phyloP scores from a whole-genome alignment of 1,284 basidiomycete species.

The Melampsora americana region DNA sequence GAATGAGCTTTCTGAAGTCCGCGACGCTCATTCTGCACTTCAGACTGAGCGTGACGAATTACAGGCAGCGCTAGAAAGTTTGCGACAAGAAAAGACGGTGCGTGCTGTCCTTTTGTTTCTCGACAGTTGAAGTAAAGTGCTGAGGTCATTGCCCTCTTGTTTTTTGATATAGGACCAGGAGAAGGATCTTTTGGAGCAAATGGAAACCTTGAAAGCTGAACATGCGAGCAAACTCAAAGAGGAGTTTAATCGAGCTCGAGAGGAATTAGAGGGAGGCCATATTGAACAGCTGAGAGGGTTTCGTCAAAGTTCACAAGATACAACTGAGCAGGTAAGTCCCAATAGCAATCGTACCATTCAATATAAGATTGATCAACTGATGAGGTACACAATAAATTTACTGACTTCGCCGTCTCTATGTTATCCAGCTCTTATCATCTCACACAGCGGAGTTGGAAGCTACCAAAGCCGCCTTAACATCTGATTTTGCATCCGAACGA shows the following conservation, averaged over 20 bases:
- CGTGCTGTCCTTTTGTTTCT: background rate
- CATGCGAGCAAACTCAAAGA: slow-evolving; percentile 9
- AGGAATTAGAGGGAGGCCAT: slow-evolving; percentile 27
- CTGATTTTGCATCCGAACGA: slow-evolving; percentile 37
- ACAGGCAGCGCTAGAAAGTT: background rate
- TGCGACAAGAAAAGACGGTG: slow-evolving; percentile 23
- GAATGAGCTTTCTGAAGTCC: slow-evolving; percentile 10
- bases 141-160: background rate
- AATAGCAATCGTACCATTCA: background rate
- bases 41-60: slow-evolving; percentile 17
- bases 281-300: slow-evolving; percentile 33
- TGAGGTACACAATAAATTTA: background rate
- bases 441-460: slow-evolving; percentile 34
- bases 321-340: slow-evolving; percentile 30
- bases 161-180: slow-evolving; percentile 15
- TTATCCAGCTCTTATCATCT: slow-evolving; percentile 19
- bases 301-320: slow-evolving; percentile 36
- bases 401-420: background rate
- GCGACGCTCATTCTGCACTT: background rate
- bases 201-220: slow-evolving; percentile 24
- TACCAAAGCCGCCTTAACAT: slow-evolving; percentile 17
- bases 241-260: slow-evolving; percentile 33
- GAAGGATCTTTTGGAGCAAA: slow-evolving; percentile 12
- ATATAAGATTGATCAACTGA: background rate
- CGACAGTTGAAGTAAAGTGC: background rate